Conservation (phyloP, 495 filamentous ascomycete genomes). For the Corynascus novoguineensis region DNA sequence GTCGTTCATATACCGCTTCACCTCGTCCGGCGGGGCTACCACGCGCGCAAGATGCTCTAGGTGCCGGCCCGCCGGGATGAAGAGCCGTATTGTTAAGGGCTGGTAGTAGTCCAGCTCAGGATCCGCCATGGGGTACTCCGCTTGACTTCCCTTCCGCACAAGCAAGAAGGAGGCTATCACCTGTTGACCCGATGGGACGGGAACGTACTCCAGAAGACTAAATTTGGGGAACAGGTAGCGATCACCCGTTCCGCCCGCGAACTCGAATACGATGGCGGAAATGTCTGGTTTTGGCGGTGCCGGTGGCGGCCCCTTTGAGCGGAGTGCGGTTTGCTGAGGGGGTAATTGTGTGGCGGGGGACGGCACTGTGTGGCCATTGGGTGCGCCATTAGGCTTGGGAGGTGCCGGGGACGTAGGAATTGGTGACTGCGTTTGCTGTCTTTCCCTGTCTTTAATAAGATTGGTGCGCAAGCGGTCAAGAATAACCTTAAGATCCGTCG, state of each 20-base stretch:
- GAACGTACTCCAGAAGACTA: slow-evolving; percentile 69
- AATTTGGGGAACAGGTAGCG: slow-evolving; percentile 85
- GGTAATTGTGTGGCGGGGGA: slow-evolving; percentile 28
- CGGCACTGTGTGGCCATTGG: slow-evolving; percentile 24
- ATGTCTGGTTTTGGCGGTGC: slow-evolving; percentile 54
- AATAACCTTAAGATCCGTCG: slow-evolving; percentile 38
- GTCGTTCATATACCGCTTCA: slow-evolving; percentile 74
- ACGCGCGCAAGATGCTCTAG: slow-evolving; percentile 70
- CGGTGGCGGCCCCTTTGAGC: slow-evolving; percentile 50
- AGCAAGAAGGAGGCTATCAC: slow-evolving; percentile 62
- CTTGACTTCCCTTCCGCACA: slow-evolving; percentile 52
- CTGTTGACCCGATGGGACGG: slow-evolving; percentile 34
- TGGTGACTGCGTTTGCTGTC: slow-evolving; percentile 17
- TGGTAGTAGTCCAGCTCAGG: slow-evolving; percentile 75
- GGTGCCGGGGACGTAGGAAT: slow-evolving; percentile 3
- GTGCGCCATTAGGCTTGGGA: slow-evolving; percentile 18
- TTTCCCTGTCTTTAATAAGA: slow-evolving; percentile 26
- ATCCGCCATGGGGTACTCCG: slow-evolving; percentile 47
- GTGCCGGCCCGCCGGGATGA: slow-evolving; percentile 54
- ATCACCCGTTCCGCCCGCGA: slow-evolving; percentile 73
- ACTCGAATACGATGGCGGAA: slow-evolving; percentile 77
- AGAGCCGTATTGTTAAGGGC: slow-evolving; percentile 76
- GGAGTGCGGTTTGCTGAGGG: slow-evolving; percentile 38
- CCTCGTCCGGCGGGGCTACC: slow-evolving; percentile 74
- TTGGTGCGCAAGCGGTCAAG: slow-evolving; percentile 34